Conservation (phyloP, 805 yeast species). For the Sungouiozyma intestinalis region DNA sequence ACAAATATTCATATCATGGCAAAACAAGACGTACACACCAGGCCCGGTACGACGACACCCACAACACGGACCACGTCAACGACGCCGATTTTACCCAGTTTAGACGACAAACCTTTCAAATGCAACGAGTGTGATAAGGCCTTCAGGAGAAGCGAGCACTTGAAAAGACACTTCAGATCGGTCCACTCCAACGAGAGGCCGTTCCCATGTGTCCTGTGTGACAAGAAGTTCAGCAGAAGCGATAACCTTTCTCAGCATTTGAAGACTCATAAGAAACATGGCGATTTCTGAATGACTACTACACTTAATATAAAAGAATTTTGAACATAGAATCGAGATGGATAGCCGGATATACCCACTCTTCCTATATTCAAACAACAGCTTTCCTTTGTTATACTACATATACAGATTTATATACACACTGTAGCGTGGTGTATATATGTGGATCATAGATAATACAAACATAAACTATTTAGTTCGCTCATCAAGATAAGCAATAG, state of each 20-base stretch:
- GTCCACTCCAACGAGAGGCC: conserved; percentile 55
- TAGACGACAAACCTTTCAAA: conserved; percentile 28
- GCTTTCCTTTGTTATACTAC: too few relatives aligned
- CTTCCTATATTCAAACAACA: too few relatives aligned
- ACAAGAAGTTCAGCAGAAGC: conserved; percentile 52
- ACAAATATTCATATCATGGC: background rate
- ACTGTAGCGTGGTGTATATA: too few relatives aligned
- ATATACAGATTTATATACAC: too few relatives aligned
- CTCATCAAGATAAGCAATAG: too few relatives aligned
- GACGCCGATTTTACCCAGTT: background rate
- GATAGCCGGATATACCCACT: too few relatives aligned
- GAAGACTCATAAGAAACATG: conserved; percentile 39
- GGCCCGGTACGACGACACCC: background rate
- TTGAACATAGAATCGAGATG: too few relatives aligned
- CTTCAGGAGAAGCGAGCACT: conserved; percentile 56
- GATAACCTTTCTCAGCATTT: conserved; percentile 61
- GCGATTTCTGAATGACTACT: conserved; percentile 19
- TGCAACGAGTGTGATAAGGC: conserved; percentile 33
- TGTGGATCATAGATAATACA: too few relatives aligned
- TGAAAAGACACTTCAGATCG: conserved; percentile 56
- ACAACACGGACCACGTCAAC: conserved; percentile 1
- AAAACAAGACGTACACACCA: background rate
- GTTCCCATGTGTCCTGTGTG: conserved; percentile 48
- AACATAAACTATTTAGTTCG: too few relatives aligned
- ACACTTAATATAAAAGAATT: too few relatives aligned